Conservation (phyloP, 495 filamentous ascomycete species). For the Xylaria curta region DNA sequence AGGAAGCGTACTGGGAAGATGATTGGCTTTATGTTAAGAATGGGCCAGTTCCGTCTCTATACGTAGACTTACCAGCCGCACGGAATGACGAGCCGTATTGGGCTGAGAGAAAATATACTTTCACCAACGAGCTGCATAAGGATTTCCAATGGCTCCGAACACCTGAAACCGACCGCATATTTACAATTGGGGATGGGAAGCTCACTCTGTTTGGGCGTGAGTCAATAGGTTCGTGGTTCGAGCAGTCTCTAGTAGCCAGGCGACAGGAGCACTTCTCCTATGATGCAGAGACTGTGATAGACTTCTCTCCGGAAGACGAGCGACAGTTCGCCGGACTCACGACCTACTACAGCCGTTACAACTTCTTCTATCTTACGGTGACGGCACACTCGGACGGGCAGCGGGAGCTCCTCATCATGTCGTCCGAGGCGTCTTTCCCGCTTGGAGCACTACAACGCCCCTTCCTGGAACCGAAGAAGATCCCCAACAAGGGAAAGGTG, state of each 20-base stretch:
- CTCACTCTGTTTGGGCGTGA: constrained; percentile 58
- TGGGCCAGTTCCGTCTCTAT: constrained; percentile 58
- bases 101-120: constrained; percentile 57
- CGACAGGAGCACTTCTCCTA: constrained; percentile 62
- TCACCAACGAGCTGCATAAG: constrained; percentile 50
- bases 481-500: constrained; percentile 60
- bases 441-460: constrained; percentile 48
- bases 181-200: constrained; percentile 44
- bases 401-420: constrained; percentile 58
- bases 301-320: constrained; percentile 59
- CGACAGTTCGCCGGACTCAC: constrained; percentile 62
- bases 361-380: constrained; percentile 64
- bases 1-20: constrained; percentile 60
- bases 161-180: constrained; percentile 61
- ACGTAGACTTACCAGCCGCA: constrained; percentile 56
- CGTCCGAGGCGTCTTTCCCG: constrained; percentile 59
- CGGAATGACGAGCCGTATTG: constrained; percentile 59
- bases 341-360: constrained; percentile 64
- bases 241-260: constrained; percentile 60
- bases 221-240: constrained; percentile 61
- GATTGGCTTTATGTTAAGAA: constrained; percentile 66
- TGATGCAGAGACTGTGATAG: constrained; percentile 61
- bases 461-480: constrained; percentile 44
- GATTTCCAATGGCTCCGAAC: constrained; percentile 66
- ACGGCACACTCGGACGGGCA: constrained; percentile 60